phyloP scores from a whole-genome alignment of 495 filamentous ascomycete genomes.

The Penicillium lagena region DNA sequence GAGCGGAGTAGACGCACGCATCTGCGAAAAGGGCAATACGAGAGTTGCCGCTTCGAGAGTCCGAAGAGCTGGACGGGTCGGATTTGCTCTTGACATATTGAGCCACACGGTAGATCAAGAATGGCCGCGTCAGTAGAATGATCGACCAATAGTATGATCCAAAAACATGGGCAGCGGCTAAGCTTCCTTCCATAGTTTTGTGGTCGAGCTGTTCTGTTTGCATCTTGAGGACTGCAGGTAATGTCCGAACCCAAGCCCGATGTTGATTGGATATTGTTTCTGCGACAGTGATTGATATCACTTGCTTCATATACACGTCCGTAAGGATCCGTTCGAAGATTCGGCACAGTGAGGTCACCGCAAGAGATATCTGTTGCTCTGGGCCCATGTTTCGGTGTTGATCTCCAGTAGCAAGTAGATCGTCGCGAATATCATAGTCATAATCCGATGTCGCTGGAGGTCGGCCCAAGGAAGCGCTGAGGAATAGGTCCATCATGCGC shows the following conservation, averaged over 20 bases:
- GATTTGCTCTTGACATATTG: constrained; percentile 35
- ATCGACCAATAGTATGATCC: constrained; percentile 69
- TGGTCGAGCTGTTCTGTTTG: constrained; percentile 29
- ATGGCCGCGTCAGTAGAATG: constrained; percentile 60
- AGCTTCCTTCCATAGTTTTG: constrained; percentile 45
- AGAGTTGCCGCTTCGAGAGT: constrained; percentile 22
- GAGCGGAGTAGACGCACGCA: constrained; percentile 63
- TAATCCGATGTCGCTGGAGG: constrained; percentile 54
- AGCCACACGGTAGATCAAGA: constrained; percentile 54
- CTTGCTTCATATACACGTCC: constrained; percentile 63
- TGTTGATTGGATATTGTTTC: constrained; percentile 59
- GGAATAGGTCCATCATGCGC: constrained; percentile 53
- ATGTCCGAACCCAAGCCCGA: constrained; percentile 32
- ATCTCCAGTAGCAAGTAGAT: constrained; percentile 10
- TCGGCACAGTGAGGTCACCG: constrained; percentile 42
- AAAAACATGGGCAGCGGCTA: constrained; percentile 62
- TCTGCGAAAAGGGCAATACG: constrained; percentile 61
- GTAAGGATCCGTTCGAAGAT: constrained; percentile 62
- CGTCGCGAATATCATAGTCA: constrained; percentile 46
- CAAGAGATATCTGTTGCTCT: constrained; percentile 28
- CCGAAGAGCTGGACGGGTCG: constrained; percentile 14
- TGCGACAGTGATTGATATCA: constrained; percentile 59
- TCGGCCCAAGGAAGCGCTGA: constrained; percentile 53
- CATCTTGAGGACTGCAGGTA: constrained; percentile 26
- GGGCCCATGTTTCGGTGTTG: constrained; percentile 13